phyloP scores from a whole-genome alignment of 2,329 filamentous ascomycete genomes.

The Beauveria australis region DNA sequence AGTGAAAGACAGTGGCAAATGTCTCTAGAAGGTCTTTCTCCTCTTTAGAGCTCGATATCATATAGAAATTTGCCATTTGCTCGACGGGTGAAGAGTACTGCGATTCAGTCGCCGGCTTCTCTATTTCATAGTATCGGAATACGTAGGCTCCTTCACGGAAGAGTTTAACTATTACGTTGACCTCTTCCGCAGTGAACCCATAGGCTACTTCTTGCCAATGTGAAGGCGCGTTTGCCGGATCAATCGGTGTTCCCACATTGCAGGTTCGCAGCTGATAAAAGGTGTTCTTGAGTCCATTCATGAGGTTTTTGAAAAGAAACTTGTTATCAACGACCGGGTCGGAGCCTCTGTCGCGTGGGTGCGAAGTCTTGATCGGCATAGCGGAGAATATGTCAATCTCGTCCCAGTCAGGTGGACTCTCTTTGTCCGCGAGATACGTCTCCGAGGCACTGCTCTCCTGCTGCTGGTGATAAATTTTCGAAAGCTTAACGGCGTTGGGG shows the following conservation, averaged over 20 bases:
- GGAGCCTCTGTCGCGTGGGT: slow-evolving; percentile 76
- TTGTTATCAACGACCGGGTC: slow-evolving; percentile 96
- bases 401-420: slow-evolving; percentile 84
- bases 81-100: slow-evolving; percentile 77
- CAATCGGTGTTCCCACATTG: slow-evolving; percentile 66
- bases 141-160: slow-evolving; percentile 95
- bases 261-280: slow-evolving; percentile 92
- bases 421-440: slow-evolving; percentile 75
- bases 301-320: slow-evolving; percentile 91
- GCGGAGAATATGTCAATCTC: slow-evolving; percentile 96
- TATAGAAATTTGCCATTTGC: slow-evolving; percentile 89
- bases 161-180: slow-evolving; percentile 90
- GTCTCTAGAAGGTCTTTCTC: slow-evolving; percentile 96
- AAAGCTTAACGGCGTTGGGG: slow-evolving; percentile 87
- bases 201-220: slow-evolving; percentile 96
- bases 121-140: slow-evolving; percentile 93
- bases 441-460: slow-evolving; percentile 57
- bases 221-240: slow-evolving; percentile 67
- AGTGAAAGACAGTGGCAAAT: slow-evolving; percentile 97
- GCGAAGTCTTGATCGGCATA: slow-evolving; percentile 91
- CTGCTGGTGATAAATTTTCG: slow-evolving; percentile 65
- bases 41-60: slow-evolving; percentile 87
- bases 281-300: slow-evolving; percentile 92
- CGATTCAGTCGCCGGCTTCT: slow-evolving; percentile 65
- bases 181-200: slow-evolving; percentile 95